Evolutionary conservation across 2,329 filamentous ascomycete genomes (phyloP), one percentile per base, ranked within the genome.

Genomic region (Bimuria novae-zelandiae): DNA sequence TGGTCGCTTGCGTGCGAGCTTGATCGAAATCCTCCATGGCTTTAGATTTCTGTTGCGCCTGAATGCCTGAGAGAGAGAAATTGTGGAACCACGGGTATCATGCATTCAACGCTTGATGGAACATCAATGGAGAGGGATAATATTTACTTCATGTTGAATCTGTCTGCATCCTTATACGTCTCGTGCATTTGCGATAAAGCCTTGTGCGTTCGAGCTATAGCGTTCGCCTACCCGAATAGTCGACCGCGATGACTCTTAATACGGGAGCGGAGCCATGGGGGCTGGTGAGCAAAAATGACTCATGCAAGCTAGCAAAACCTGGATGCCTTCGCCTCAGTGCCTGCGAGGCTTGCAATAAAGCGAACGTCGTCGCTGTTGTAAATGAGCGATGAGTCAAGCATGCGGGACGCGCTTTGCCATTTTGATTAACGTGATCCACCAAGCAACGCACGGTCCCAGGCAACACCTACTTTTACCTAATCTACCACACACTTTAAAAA

Each of bases 301-400:
- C 63, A 68, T 65, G 47, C 25, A 35, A 61, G 55, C 63, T 65
- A 67, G 54, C 49, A 22, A 21, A 19, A 51, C 30, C 7, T 3
- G 36, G 44, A 32, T 35, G 43, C 55, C 33, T 59, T 59, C 61
- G 59, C 60, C 59, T 62, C 57, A 48, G 2, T 25, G n/a, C n/a
- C n/a, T n/a, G n/a, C n/a, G n/a, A n/a, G n/a, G n/a, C n/a, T n/a
- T n/a, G n/a, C n/a, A n/a, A n/a, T n/a, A n/a, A n/a, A n/a, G n/a
- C n/a, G n/a, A n/a, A n/a, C n/a, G n/a, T n/a, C n/a, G n/a, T n/a
- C n/a, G n/a, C n/a, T n/a, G n/a, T n/a, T n/a, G n/a, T n/a, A n/a
- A n/a, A n/a, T n/a, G n/a, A n/a, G n/a, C n/a, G n/a, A n/a, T n/a
- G n/a, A n/a, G n/a, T n/a, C n/a, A n/a, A n/a, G n/a, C n/a, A n/a